These are phyloP conservation scores for Penicillium paneum DNA, from an alignment of 2,329 filamentous ascomycete species.

Conservation along the genomic window DNA sequence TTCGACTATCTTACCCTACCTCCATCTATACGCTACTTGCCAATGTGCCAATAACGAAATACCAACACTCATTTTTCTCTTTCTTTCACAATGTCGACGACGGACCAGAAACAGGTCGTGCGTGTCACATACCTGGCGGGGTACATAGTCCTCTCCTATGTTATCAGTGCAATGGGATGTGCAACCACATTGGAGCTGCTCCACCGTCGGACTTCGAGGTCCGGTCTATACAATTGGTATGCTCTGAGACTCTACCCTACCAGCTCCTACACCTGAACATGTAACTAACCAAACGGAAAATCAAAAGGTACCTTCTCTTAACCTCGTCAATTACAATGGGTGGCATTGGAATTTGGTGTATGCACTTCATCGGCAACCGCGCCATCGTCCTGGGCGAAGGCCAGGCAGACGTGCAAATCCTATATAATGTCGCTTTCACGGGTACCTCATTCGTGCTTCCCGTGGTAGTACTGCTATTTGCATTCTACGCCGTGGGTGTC, in stretches of 20 bases:
- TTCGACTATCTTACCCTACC: background rate
- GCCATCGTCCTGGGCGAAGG: constrained; percentile 70
- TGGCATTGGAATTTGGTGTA: constrained; percentile 70
- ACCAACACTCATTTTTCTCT: background rate
- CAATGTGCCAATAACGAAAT: background rate
- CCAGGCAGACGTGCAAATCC: constrained; percentile 62
- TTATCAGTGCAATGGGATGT: constrained; percentile 71
- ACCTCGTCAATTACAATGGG: constrained; percentile 69
- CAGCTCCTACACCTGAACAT: background rate
- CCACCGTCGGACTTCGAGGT: constrained; percentile 68
- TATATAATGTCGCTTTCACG: constrained; percentile 70
- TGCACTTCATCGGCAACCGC: constrained; percentile 82
- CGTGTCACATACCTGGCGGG: constrained; percentile 48
- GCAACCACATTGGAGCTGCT: constrained; percentile 78
- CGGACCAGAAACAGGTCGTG: constrained; percentile 8
- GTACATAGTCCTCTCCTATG: constrained; percentile 65
- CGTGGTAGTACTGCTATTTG: constrained; percentile 67
- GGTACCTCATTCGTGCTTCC: constrained; percentile 77
- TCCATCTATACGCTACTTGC: background rate
- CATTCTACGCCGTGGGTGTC: constrained; percentile 67
- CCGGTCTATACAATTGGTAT: constrained; percentile 68
- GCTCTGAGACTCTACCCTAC: constrained; percentile 10
- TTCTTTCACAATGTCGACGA: constrained; percentile 19
- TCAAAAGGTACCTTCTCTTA: constrained; percentile 57
- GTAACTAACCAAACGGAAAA: background rate